phyloP scores from a whole-genome alignment of 176 grass and related monocot species.

The Cenchrus fungigraminus region DNA sequence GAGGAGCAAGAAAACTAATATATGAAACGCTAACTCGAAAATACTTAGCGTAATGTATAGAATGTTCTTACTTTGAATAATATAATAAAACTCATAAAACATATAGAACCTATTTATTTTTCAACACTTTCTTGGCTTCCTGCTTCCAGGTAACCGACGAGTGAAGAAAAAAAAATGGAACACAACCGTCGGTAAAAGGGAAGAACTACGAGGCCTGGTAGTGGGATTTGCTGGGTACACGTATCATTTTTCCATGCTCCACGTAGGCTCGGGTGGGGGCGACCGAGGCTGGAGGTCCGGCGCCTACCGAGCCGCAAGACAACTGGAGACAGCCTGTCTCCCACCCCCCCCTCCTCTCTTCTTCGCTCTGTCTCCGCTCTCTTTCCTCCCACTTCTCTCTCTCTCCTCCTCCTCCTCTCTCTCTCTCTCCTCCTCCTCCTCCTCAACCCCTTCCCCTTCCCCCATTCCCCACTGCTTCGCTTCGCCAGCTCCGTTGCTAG shows the following conservation, averaged over 20 bases:
- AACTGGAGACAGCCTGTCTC: constrained; percentile 96
- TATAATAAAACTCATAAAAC: not conserved
- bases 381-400: not conserved
- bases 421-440: constrained; percentile 30
- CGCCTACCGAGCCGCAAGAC: constrained; percentile 61
- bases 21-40: too few species aligned
- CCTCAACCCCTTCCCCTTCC: not conserved
- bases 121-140: not conserved
- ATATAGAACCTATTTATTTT: rapidly evolving
- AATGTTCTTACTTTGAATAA: too few species aligned
- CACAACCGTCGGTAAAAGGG: not conserved
- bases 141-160: too few species aligned
- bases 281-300: constrained; percentile 46
- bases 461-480: constrained; percentile 33
- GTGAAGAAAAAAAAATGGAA: rapidly evolving
- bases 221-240: constrained; percentile 21
- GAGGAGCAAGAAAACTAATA: too few species aligned
- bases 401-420: constrained; percentile 44
- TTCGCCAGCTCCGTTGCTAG: constrained; percentile 33
- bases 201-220: not conserved
- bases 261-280: constrained; percentile 62
- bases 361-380: constrained; percentile 41
- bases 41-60: too few species aligned
- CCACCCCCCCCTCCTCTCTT: constrained; percentile 58
- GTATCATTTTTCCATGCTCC: constrained; percentile 32